A percentile compares a stretch with the other conserved stretches of the same genome.
Conservation (phyloP, 164 flowering plant genomes). For the Piper longum region DNA sequence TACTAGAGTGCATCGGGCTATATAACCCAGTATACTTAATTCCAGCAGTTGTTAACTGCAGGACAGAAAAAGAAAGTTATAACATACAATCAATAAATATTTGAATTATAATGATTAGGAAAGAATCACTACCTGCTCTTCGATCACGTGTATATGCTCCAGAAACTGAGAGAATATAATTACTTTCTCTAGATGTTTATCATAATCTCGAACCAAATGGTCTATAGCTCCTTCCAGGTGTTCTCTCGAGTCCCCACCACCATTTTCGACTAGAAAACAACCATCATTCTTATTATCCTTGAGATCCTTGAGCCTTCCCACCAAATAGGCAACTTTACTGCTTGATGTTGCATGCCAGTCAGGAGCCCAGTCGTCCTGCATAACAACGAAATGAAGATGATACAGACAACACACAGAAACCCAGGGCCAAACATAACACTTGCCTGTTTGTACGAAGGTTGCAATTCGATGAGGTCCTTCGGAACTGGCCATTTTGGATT, state of each 20-base stretch:
- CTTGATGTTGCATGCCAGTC: constrained; percentile 99
- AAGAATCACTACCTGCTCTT: constrained; percentile 61
- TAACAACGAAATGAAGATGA: background rate
- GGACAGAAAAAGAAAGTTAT: background rate
- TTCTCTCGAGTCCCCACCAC: constrained; percentile 3
- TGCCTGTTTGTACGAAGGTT: constrained; percentile 95
- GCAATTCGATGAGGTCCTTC: constrained; percentile 92
- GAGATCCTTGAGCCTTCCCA: constrained; percentile 46
- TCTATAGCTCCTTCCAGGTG: constrained; percentile 7
- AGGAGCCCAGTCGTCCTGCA: constrained; percentile 93
- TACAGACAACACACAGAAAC: background rate
- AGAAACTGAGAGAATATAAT: constrained; percentile 94
- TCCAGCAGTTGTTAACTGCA: constrained; percentile 54
- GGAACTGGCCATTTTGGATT: constrained; percentile 99
- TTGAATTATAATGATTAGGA: background rate
- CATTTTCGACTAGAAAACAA: constrained; percentile 12
- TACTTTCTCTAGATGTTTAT: constrained; percentile 46
- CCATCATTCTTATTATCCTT: constrained; percentile 30
- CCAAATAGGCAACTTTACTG: constrained; percentile 82
- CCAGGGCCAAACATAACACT: background rate
- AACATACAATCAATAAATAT: background rate
- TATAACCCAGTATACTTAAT: constrained; percentile 78
- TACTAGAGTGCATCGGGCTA: constrained; percentile 84
- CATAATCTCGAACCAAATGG: constrained; percentile 8
- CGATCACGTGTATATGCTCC: constrained; percentile 92